These are phyloP conservation scores for Silybum marianum DNA, from an alignment of 129 eudicot genomes.

Conservation along the genomic window DNA sequence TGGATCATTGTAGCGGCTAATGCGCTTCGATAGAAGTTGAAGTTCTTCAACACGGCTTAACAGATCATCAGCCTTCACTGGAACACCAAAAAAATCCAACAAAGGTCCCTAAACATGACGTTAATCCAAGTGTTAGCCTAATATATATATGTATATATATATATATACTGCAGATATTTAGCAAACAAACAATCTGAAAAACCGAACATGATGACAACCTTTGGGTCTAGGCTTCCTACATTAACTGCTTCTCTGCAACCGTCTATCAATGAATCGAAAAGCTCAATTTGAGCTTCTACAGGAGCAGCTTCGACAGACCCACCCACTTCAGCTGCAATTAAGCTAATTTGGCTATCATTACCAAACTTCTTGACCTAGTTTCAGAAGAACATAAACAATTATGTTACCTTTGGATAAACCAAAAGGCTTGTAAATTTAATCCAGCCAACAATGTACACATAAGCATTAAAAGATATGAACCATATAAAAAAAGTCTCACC, in stretches of 20 bases:
- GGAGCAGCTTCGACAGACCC: slow-evolving; percentile 93
- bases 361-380: slow-evolving; percentile 94
- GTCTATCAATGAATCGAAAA: slow-evolving; percentile 83
- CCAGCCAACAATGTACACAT: background rate
- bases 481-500: slow-evolving; percentile 44
- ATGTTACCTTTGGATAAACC: no score
- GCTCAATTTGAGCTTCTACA: slow-evolving; percentile 86
- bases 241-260: slow-evolving; percentile 89
- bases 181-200: slow-evolving; percentile 15
- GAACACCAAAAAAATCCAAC: slow-evolving; percentile 89
- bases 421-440: background rate
- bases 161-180: background rate
- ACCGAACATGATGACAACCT: slow-evolving; percentile 42
- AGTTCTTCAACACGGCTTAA: slow-evolving; percentile 86
- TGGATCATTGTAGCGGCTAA: slow-evolving; percentile 78
- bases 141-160: background rate
- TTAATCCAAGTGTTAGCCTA: slow-evolving; percentile 20
- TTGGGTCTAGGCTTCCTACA: slow-evolving; percentile 63
- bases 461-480: background rate
- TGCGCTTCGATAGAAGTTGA: slow-evolving; percentile 86
- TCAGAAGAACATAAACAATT: background rate
- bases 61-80: slow-evolving; percentile 94
- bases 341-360: slow-evolving; percentile 76
- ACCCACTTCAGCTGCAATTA: slow-evolving; percentile 91
- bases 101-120: slow-evolving; percentile 65